Conservation (phyloP, 208 protist genomes). For the Zelonia costaricensis region DNA sequence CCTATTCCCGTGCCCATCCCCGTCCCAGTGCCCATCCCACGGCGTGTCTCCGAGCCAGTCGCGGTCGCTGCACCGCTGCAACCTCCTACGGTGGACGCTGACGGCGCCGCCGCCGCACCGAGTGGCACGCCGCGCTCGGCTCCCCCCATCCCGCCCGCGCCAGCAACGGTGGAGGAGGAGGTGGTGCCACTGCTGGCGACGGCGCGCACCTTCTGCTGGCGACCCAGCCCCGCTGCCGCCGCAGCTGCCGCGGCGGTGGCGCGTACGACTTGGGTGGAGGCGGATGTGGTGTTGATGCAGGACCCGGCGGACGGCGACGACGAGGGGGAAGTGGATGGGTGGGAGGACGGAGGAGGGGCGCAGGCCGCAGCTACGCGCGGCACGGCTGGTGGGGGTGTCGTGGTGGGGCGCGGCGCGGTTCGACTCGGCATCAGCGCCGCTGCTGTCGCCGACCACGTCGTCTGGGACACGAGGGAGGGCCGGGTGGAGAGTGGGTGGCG, state of each 20-base stretch:
- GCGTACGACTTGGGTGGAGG: constrained; percentile 2
- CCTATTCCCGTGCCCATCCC: constrained; percentile 19
- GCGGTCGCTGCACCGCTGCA: too few relatives aligned
- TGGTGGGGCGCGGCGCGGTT: constrained; percentile 7
- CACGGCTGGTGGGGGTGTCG: background rate
- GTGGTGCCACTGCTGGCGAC: constrained; percentile 11
- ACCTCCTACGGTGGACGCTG: background rate
- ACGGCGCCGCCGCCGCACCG: background rate
- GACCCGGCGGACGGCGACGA: background rate
- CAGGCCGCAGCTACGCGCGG: too few relatives aligned
- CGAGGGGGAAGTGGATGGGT: background rate
- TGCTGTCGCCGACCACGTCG: background rate
- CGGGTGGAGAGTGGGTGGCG: constrained; percentile 23
- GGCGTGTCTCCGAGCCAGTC: too few relatives aligned
- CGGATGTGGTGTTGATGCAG: background rate
- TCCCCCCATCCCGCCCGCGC: background rate
- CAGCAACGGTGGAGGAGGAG: background rate
- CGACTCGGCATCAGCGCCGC: background rate
- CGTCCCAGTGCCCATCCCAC: constrained; percentile 1
- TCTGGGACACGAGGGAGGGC: constrained; percentile 13
- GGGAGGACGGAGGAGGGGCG: too few relatives aligned
- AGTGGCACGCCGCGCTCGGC: background rate
- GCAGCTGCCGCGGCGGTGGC: background rate
- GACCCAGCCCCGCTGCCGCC: background rate
- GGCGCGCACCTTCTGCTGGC: constrained; percentile 21